Base-by-base conservation (phyloP, 2,329 filamentous ascomycete species). In the Cryphonectria nitschkei region DNA sequence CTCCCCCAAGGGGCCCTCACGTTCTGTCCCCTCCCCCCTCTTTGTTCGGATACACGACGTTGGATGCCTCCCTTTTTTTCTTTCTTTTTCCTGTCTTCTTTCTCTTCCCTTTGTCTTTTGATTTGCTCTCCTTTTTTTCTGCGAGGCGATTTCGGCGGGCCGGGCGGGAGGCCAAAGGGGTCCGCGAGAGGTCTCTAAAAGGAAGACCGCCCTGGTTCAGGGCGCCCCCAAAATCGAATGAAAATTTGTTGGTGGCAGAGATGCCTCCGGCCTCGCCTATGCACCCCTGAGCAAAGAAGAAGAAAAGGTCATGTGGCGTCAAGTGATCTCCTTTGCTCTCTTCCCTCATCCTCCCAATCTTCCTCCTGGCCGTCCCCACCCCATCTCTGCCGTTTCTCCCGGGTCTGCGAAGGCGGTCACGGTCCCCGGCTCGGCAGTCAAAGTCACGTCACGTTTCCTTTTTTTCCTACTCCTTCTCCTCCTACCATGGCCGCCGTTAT, bases 261-360 rank as follows among this genome's bases (percentile, higher is more conserved):
- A 61, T 61, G 58, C 58, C 58, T 61, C 58, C 58, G 32, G 58
- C 34, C 19, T 61, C 34, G 58, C 34, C 58, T 61, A 61, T 39
- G 34, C 29, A 34, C 58, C 58, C 16, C 58, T 61, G 19, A 61
- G 19, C 58, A 61, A 34, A n/a, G 22, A 16, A n/a, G 22, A 16
- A 2, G 5, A 19, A 16, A 58, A 14, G 26, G 54, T 58, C 26
- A 58, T 58, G 54, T 58, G 54, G 54, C 54, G 54, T 58, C 26
- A 58, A 29, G 11, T 26, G 9, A 29, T 29, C 6, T 50, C 46
- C 46, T 50, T 22, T n/a, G 22, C 22, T 50, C 46, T 50, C 22
- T n/a, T 50, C 22, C 43, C 19, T 46, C 22, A 22, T 50, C 54
- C 54, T 29, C 11, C 26, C 32, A 26, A 29, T 58, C 16, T 32